Evolutionary conservation across 257 asterid species (phyloP).

Genomic region (Datura wrightii): DNA sequence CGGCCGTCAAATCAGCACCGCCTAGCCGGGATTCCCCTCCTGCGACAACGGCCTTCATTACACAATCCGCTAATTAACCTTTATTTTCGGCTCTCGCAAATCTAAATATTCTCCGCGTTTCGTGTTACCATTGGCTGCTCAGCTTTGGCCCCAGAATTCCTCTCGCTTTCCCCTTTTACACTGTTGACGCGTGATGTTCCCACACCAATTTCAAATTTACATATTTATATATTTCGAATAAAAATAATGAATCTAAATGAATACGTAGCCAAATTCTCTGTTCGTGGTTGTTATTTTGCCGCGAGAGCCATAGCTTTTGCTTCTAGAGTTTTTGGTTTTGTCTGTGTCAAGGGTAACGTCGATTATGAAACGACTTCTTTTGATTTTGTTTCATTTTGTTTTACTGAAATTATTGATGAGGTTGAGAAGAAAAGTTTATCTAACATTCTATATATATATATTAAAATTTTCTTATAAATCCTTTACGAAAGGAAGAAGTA

Average conservation of each 20-base stretch:
- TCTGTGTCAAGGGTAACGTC: too few relatives aligned
- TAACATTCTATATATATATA: too few relatives aligned
- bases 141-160: background rate
- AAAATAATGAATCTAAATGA: too few relatives aligned
- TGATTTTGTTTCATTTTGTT: background rate
- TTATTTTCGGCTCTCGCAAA: background rate
- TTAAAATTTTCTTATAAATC: too few relatives aligned
- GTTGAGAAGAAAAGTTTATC: background rate
- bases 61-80: background rate
- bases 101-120: slow-evolving; percentile 42
- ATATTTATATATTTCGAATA: too few relatives aligned
- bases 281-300: background rate
- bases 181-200: slow-evolving; percentile 19
- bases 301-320: background rate
- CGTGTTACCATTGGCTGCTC: slow-evolving; percentile 34
- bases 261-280: too few relatives aligned
- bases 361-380: too few relatives aligned
- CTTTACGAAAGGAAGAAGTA: too few relatives aligned
- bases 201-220: background rate
- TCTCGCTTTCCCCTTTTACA: background rate
- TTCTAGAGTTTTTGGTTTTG: too few relatives aligned
- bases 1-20: slow-evolving; percentile 41
- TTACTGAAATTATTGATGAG: background rate
- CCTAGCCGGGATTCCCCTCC: slow-evolving; percentile 22
- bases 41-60: slow-evolving; percentile 41